Base-by-base conservation (phyloP, 345 rosid genomes). In the Lumnitzera racemosa region DNA sequence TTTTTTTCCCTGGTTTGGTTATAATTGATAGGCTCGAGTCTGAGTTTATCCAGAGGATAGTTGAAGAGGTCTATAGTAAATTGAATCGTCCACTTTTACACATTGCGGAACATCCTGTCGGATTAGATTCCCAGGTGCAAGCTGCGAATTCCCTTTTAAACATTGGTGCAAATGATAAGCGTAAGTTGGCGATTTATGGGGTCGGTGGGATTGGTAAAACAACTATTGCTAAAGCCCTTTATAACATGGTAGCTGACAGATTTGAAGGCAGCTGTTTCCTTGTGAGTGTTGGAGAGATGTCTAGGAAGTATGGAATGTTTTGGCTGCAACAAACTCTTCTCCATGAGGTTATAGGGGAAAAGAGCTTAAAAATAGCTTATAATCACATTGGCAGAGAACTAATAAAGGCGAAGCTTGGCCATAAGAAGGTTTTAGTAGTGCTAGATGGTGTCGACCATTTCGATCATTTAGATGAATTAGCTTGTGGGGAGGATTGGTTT, bases 201-300 rank as follows among this genome's bases (percentile, higher is more conserved):
- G 7, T 27, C 13, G 59, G 53, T n/a, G 70, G 64, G 14, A 46
- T 66, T 8, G 64, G 70, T 17, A 66, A 66, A 47, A 66, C 64
- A 17, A 59, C 70, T 13, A 6, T 79, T 6, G 80, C 91, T 4
- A 63, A 61, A 59, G 67, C 59, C 46, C 31, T 75, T 3, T 70
- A 57, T 41, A 68, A 72, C 31, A 4, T 25, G 17, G 53, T 73
- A 11, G 53, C 63, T 15, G 25, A 53, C 13, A 46, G 15, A 15
- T 83, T 80, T 51, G 72, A 77, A 12, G 70, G 74, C 15, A 59
- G 58, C 15, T 61, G 62, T 67, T 70, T 83, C 12, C 51, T 75
- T 13, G 53, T 56, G 12, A 74, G 75, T 57, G 83, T 81, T 20
- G 72, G 78, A 59, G 72, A 72, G 62, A 68, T 13, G 2, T 29